A percentile compares a stretch with the other conserved stretches of the same genome.
Conservation (phyloP, 1,284 basidiomycete genomes). For the Rhodotorula glutinis region DNA sequence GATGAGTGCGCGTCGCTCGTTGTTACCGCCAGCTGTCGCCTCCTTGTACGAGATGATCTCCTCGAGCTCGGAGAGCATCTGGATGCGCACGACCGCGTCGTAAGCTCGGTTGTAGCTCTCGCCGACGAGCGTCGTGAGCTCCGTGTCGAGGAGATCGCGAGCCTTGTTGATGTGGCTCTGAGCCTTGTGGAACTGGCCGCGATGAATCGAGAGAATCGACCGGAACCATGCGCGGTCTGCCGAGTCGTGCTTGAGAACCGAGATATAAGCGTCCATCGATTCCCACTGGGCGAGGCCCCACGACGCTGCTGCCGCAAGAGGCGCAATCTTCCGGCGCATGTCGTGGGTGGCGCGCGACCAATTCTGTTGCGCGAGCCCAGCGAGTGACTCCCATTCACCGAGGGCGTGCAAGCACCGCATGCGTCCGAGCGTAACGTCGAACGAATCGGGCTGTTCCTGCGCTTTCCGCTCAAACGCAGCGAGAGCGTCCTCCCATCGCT, state of each 20-base stretch:
- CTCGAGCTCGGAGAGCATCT: conserved; percentile 97
- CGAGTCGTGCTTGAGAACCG: conserved; percentile 88
- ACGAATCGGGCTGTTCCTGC: conserved; percentile 63
- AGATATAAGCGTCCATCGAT: conserved; percentile 95
- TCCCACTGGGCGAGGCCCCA: conserved; percentile 99
- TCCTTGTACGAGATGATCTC: conserved; percentile 94
- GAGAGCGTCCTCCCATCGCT: conserved; percentile 93
- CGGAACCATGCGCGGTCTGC: conserved; percentile 94
- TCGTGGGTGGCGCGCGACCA: conserved; percentile 80
- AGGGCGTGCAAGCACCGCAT: conserved; percentile 97
- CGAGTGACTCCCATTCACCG: conserved; percentile 94
- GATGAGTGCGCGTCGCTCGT: conserved; percentile 76
- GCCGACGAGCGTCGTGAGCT: conserved; percentile 86
- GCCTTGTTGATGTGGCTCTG: conserved; percentile 87
- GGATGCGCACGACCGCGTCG: conserved; percentile 93
- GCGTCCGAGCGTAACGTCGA: conserved; percentile 73
- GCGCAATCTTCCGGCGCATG: conserved; percentile 86
- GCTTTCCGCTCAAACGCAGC: conserved; percentile 79
- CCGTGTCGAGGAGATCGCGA: conserved; percentile 88
- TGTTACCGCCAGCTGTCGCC: conserved; percentile 76
- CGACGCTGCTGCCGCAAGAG: conserved; percentile 92
- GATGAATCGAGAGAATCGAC: conserved; percentile 91
- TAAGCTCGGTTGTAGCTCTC: conserved; percentile 97
- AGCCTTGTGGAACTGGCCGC: conserved; percentile 91
- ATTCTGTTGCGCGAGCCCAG: conserved; percentile 79